Evolutionary conservation across 2,329 filamentous ascomycete genomes (phyloP).

Genomic region (Diaporthe caulivora): DNA sequence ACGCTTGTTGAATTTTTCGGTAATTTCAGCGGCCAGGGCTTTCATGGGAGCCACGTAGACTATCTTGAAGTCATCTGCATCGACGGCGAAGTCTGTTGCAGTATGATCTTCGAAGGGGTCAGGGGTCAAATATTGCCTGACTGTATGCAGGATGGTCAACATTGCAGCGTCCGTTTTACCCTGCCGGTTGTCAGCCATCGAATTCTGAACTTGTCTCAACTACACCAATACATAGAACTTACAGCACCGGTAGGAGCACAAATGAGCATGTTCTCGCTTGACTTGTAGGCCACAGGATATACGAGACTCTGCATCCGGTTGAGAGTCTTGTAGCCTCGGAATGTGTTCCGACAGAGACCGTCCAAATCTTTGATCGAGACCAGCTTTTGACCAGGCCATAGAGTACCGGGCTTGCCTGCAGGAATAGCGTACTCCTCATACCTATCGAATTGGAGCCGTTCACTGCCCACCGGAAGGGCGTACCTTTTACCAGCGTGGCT

Average conservation of each 20-base stretch:
- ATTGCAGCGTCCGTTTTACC: constrained; percentile 99
- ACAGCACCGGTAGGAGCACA: constrained; percentile 95
- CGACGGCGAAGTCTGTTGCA: constrained; percentile 84
- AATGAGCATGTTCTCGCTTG: constrained; percentile 98
- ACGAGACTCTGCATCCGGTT: constrained; percentile 99
- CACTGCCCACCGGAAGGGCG: constrained; percentile 80
- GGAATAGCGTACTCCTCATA: constrained; percentile 94
- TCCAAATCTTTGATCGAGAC: constrained; percentile 87
- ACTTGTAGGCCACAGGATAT: constrained; percentile 94
- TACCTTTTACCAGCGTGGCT: constrained; percentile 86
- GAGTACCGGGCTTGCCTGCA: constrained; percentile 80
- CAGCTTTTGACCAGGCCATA: constrained; percentile 80
- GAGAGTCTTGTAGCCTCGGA: constrained; percentile 91
- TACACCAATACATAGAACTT: constrained; percentile 48
- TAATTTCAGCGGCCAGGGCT: constrained; percentile 94
- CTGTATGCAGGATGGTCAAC: constrained; percentile 92
- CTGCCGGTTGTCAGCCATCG: constrained; percentile 47
- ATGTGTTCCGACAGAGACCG: constrained; percentile 89
- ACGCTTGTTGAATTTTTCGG: constrained; percentile 91
- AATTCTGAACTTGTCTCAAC: neutral
- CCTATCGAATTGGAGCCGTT: constrained; percentile 76
- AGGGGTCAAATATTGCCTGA: constrained; percentile 86
- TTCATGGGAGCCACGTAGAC: constrained; percentile 99
- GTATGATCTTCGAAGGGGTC: constrained; percentile 81
- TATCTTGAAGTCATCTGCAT: constrained; percentile 93